phyloP scores from a whole-genome alignment of 805 yeast genomes.

The Tetrapisispora pingtungensis region DNA sequence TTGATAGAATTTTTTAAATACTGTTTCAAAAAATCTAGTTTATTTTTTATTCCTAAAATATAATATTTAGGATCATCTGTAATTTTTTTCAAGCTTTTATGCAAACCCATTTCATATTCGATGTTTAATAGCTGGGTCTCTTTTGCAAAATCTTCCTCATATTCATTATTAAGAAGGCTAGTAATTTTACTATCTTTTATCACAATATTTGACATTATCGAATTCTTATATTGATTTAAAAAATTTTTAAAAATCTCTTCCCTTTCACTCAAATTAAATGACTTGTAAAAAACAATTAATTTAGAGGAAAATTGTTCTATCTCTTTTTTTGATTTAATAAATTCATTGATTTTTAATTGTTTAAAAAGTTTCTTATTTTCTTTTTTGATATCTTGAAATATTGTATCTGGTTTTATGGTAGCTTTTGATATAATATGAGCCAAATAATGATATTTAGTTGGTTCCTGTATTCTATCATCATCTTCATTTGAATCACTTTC shows the following conservation, averaged over 20 bases:
- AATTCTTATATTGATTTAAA: conserved; percentile 5
- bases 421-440: conserved; percentile 25
- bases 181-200: conserved; percentile 3
- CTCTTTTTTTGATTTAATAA: conserved; percentile 13
- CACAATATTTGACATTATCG: conserved; percentile 3
- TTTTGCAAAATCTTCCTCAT: conserved; percentile 10
- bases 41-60: conserved; percentile 20
- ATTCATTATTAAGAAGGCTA: conserved; percentile 1
- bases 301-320: conserved; percentile 19
- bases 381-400: conserved; percentile 19
- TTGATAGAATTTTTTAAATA: too few relatives aligned
- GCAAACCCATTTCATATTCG: conserved; percentile 15
- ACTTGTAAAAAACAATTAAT: conserved; percentile 23
- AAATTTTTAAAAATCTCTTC: conserved; percentile 9
- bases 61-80: conserved; percentile 16
- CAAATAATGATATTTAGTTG: conserved; percentile 25
- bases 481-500: conserved; percentile 6
- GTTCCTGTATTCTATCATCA: conserved; percentile 11
- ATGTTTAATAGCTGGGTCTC: conserved; percentile 18
- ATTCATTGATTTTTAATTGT: conserved; percentile 16
- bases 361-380: conserved; percentile 18
- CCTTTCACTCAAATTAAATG: conserved; percentile 12
- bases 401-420: conserved; percentile 12
- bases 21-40: conserved; percentile 8
- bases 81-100: conserved; percentile 4